phyloP scores from a whole-genome alignment of 1,139 yeast genomes.

The Diutina catenulata region DNA sequence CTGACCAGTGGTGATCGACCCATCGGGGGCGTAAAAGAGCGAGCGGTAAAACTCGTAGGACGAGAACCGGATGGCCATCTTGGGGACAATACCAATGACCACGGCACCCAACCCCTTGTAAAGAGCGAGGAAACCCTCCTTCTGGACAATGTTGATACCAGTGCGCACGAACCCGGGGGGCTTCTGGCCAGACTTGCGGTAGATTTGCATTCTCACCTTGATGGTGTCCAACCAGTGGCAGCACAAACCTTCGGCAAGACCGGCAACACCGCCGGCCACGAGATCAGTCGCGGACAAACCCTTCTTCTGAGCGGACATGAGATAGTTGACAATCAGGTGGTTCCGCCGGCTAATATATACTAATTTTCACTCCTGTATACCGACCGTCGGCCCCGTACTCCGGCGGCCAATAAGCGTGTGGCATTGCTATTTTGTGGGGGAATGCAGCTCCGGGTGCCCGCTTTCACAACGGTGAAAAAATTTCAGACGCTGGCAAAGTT shows the following conservation, averaged over 20 bases:
- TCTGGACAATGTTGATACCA: constrained; percentile 63
- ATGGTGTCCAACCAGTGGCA: constrained; percentile 95
- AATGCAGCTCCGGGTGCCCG: too few relatives aligned
- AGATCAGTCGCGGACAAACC: constrained; percentile 55
- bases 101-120: constrained; percentile 97
- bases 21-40: constrained; percentile 52
- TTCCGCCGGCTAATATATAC: too few relatives aligned
- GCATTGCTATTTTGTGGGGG: too few relatives aligned
- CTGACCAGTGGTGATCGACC: constrained; percentile 55
- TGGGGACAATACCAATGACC: constrained; percentile 93
- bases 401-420: too few relatives aligned
- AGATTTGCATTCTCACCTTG: constrained; percentile 93
- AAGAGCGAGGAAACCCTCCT: constrained; percentile 77
- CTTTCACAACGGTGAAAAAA: too few relatives aligned
- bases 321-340: too few relatives aligned
- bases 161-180: constrained; percentile 82
- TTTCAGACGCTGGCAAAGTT: too few relatives aligned
- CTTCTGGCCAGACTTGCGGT: constrained; percentile 49
- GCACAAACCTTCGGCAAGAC: constrained; percentile 88
- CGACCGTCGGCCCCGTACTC: too few relatives aligned
- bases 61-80: constrained; percentile 94
- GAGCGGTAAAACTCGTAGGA: constrained; percentile 85
- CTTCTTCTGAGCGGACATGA: too few relatives aligned
- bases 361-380: too few relatives aligned
- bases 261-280: constrained; percentile 95